phyloP scores from a whole-genome alignment of 2,329 filamentous ascomycete genomes.

The Xylaria sp. region DNA sequence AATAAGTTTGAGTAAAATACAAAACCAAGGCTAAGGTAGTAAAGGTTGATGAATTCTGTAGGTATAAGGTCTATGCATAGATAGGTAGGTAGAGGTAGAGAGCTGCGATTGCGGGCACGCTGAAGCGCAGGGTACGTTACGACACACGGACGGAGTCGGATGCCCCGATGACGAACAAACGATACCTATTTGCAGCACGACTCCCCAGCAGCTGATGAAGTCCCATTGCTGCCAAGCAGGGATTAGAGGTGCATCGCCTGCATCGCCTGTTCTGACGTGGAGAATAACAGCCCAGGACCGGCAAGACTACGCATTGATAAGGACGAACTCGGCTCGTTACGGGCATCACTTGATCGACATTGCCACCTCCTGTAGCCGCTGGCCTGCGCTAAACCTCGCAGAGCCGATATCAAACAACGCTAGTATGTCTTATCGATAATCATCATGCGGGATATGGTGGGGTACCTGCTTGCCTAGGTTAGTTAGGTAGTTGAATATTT shows the following conservation, averaged over 20 bases:
- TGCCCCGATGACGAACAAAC: conserved; percentile 39
- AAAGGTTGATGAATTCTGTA: conserved; percentile 14
- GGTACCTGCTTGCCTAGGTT: background rate
- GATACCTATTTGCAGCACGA: background rate
- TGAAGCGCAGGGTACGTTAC: background rate
- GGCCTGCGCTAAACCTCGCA: background rate
- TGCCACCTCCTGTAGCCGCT: conserved; percentile 13
- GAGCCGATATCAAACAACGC: background rate
- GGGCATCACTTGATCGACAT: conserved; percentile 13
- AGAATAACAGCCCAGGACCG: background rate
- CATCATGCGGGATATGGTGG: background rate
- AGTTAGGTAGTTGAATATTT: background rate
- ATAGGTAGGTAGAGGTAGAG: too few species aligned
- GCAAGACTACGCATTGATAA: conserved; percentile 8
- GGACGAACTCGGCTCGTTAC: conserved; percentile 15
- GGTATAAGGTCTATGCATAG: background rate
- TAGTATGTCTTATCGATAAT: conserved; percentile 1
- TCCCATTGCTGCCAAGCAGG: conserved; percentile 25
- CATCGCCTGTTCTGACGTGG: conserved; percentile 23
- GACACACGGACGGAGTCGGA: conserved; percentile 28
- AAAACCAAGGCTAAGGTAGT: background rate
- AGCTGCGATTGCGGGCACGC: conserved; percentile 15
- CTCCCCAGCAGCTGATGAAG: conserved; percentile 25
- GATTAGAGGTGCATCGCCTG: conserved; percentile 5
- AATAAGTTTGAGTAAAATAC: conserved; percentile 6